Conservation (phyloP, 352 stramenopile genomes). For the Pythium monospermum region DNA sequence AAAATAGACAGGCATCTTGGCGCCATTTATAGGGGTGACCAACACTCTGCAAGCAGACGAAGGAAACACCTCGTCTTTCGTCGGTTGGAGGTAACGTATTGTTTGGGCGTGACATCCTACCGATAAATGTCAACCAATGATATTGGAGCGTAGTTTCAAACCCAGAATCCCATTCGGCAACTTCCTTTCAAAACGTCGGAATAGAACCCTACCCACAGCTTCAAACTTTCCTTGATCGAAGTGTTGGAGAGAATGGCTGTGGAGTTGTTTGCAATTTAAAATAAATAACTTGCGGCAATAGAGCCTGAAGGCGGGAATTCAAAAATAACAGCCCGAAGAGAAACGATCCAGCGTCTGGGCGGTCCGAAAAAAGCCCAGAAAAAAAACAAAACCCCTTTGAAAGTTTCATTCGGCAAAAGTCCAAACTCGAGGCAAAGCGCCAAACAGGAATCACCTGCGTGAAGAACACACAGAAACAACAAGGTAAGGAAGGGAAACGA, state of each 20-base stretch:
- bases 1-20: conserved; percentile 24
- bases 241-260: background rate
- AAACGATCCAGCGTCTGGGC: conserved; percentile 13
- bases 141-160: conserved; percentile 21
- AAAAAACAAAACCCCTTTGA: conserved; percentile 36
- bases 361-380: conserved; percentile 19
- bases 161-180: conserved; percentile 19
- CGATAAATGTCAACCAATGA: conserved; percentile 12
- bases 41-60: conserved; percentile 13
- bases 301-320: conserved; percentile 10
- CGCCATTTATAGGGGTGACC: conserved; percentile 1
- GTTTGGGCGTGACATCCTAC: conserved; percentile 13
- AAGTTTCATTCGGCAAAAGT: conserved; percentile 87
- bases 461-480: conserved; percentile 31
- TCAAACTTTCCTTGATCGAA: conserved; percentile 20
- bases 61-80: conserved; percentile 5
- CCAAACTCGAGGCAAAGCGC: conserved; percentile 68
- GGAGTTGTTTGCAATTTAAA: conserved; percentile 7
- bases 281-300: conserved; percentile 15
- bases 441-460: conserved; percentile 56
- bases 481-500: conserved; percentile 29
- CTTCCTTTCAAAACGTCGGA: conserved; percentile 13
- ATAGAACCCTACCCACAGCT: conserved; percentile 18
- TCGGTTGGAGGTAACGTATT: background rate
- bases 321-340: conserved; percentile 26